A percentile compares a stretch with the other conserved stretches of the same genome.
Evolutionary conservation across 371 early-diverging fungal species (phyloP).

Genomic region (Mortierella sp.): DNA sequence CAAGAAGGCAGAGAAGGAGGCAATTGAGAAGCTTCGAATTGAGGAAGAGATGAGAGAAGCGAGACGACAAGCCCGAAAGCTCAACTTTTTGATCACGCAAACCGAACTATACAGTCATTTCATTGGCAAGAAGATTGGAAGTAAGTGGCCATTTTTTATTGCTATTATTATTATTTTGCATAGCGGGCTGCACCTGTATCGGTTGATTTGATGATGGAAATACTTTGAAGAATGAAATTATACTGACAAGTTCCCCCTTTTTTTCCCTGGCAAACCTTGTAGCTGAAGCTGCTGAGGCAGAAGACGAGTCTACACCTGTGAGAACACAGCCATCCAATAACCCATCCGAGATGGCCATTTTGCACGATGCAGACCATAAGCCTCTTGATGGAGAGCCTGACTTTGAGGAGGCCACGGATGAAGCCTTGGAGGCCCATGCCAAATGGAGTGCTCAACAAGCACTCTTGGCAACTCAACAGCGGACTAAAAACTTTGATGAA

Average conservation of each 20-base stretch:
- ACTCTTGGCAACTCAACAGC: conserved; percentile 76
- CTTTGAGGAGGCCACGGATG: conserved; percentile 80
- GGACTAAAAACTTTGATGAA: conserved; percentile 79
- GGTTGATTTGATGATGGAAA: no score
- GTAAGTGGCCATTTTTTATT: conserved; percentile 24
- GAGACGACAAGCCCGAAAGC: conserved; percentile 91
- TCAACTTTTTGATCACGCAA: conserved; percentile 96
- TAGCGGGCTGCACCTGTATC: no score
- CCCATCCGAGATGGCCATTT: conserved; percentile 23
- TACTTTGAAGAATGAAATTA: no score
- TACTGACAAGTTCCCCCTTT: background rate
- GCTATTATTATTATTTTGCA: background rate
- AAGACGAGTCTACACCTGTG: conserved; percentile 34
- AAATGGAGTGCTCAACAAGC: conserved; percentile 83
- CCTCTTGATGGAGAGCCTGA: conserved; percentile 68
- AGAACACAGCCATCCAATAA: conserved; percentile 31
- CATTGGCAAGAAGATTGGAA: conserved; percentile 83
- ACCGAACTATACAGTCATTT: conserved; percentile 98
- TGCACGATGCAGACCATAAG: conserved; percentile 43
- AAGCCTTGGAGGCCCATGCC: conserved; percentile 75
- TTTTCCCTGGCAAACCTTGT: conserved; percentile 6
- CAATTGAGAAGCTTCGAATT: conserved; percentile 79
- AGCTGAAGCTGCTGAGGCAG: conserved; percentile 61
- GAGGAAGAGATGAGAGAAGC: conserved; percentile 95
- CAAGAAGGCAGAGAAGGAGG: conserved; percentile 92